Evolutionary conservation across 805 yeast species (phyloP).

Genomic region (Candida morakotiae): DNA sequence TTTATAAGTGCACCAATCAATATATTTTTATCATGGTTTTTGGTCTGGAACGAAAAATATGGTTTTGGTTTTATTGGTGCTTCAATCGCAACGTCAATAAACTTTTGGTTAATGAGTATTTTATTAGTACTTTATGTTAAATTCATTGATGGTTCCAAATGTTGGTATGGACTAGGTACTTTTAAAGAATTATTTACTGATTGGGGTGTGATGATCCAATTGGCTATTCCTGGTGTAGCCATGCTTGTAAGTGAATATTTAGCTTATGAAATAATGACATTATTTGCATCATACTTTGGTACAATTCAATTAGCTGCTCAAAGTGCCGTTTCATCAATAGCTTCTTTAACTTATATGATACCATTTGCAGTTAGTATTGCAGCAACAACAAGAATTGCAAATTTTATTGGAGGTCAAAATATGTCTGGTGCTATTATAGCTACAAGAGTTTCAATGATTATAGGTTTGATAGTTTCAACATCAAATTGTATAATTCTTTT

Average conservation of each 20-base stretch:
- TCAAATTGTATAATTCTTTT: slow-evolving; percentile 45
- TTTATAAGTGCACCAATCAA: slow-evolving; percentile 40
- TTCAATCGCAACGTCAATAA: slow-evolving; percentile 38
- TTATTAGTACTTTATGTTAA: slow-evolving; percentile 34
- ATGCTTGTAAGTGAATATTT: slow-evolving; percentile 44
- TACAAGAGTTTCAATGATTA: slow-evolving; percentile 26
- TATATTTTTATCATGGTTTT: slow-evolving; percentile 34
- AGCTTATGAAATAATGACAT: slow-evolving; percentile 45
- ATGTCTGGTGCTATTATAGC: slow-evolving; percentile 33
- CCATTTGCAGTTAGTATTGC: slow-evolving; percentile 46
- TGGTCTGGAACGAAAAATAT: slow-evolving; percentile 38
- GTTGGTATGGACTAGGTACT: slow-evolving; percentile 62
- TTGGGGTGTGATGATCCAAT: slow-evolving; percentile 32
- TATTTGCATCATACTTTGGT: slow-evolving; percentile 45
- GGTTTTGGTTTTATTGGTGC: slow-evolving; percentile 43
- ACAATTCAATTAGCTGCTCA: slow-evolving; percentile 50
- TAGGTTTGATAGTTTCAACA: slow-evolving; percentile 25
- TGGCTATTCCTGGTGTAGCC: slow-evolving; percentile 43
- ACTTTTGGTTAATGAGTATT: slow-evolving; percentile 39
- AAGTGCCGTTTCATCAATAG: slow-evolving; percentile 46
- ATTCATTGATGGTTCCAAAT: slow-evolving; percentile 58
- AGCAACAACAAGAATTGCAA: slow-evolving; percentile 41
- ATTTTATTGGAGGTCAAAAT: slow-evolving; percentile 41
- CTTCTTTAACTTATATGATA: slow-evolving; percentile 40
- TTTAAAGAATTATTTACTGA: slow-evolving; percentile 28